A percentile compares a stretch with the other conserved stretches of the same genome.
phyloP scores from a whole-genome alignment of 192 early-diverging fungal genomes.

The Coemansia sp. region DNA sequence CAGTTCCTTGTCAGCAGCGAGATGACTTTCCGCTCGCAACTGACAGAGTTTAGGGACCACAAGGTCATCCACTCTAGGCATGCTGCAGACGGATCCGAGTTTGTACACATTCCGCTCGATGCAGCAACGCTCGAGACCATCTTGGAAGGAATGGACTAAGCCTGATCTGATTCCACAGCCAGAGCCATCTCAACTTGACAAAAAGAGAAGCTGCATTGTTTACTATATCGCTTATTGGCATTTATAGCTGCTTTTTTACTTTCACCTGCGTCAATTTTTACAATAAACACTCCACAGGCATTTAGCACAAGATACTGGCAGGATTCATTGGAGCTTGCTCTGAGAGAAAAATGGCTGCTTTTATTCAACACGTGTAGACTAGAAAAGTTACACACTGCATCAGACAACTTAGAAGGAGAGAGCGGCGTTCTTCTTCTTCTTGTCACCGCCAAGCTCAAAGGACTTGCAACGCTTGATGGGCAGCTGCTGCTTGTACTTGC shows the following conservation, averaged over 20 bases:
- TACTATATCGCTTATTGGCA: neutral
- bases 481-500: slow-evolving; percentile 99
- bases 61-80: slow-evolving; percentile 67
- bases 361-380: slow-evolving; percentile 4
- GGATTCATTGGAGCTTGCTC: too few relatives aligned
- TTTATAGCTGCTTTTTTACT: neutral
- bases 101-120: slow-evolving; percentile 60
- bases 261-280: neutral
- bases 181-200: too few relatives aligned
- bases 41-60: slow-evolving; percentile 94
- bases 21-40: slow-evolving; percentile 80
- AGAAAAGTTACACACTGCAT: slow-evolving; percentile 1
- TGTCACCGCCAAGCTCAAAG: slow-evolving; percentile 99
- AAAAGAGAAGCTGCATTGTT: neutral
- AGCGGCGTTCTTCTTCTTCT: slow-evolving; percentile 89
- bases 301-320: too few relatives aligned
- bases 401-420: slow-evolving; percentile 71
- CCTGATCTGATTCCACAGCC: too few relatives aligned
- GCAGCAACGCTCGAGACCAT: slow-evolving; percentile 59
- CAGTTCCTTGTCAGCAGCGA: slow-evolving; percentile 80
- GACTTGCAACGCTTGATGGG: slow-evolving; percentile 99
- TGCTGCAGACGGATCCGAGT: slow-evolving; percentile 41
- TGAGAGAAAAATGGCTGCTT: neutral
- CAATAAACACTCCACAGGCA: too few relatives aligned
- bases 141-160: slow-evolving; percentile 62